Conservation (phyloP, 495 filamentous ascomycete genomes). For the Massariosphaeria phaeospora region DNA sequence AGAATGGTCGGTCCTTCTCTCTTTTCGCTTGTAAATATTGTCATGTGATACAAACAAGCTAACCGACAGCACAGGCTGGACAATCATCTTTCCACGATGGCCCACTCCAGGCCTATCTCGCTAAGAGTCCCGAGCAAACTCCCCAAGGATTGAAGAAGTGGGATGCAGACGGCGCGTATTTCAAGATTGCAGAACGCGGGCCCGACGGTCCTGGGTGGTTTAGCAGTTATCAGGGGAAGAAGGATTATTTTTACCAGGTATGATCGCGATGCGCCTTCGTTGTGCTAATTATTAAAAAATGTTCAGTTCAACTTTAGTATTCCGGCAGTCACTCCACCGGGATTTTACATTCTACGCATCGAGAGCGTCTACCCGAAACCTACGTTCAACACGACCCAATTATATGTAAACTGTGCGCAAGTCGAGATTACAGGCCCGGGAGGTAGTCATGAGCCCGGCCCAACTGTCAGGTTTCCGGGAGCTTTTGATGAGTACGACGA, state of each 20-base stretch:
- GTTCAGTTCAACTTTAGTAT: slow-evolving; percentile 17
- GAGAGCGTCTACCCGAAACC: slow-evolving; percentile 12
- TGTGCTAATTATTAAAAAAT: background rate
- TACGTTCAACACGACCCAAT: slow-evolving; percentile 2
- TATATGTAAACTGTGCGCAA: slow-evolving; percentile 14
- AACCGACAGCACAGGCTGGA: background rate
- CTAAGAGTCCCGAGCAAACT: slow-evolving; percentile 10
- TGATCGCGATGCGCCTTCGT: too few relatives aligned
- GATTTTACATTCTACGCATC: slow-evolving; percentile 14
- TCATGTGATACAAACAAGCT: background rate
- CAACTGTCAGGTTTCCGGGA: slow-evolving; percentile 17
- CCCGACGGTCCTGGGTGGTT: slow-evolving; percentile 9
- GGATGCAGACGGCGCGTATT: slow-evolving; percentile 15
- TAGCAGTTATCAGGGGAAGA: too few relatives aligned
- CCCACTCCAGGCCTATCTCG: slow-evolving; percentile 11
- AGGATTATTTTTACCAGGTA: too few relatives aligned
- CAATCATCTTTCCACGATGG: slow-evolving; percentile 14
- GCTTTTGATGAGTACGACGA: slow-evolving; percentile 12
- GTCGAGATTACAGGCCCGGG: slow-evolving; percentile 7
- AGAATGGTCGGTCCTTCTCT: background rate
- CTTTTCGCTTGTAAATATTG: background rate
- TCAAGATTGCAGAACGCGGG: slow-evolving; percentile 13
- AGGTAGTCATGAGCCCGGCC: background rate
- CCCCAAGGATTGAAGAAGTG: slow-evolving; percentile 1
- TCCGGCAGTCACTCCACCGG: slow-evolving; percentile 14